Conservation (phyloP, 805 yeast species). For the Myxozyma geophila region DNA sequence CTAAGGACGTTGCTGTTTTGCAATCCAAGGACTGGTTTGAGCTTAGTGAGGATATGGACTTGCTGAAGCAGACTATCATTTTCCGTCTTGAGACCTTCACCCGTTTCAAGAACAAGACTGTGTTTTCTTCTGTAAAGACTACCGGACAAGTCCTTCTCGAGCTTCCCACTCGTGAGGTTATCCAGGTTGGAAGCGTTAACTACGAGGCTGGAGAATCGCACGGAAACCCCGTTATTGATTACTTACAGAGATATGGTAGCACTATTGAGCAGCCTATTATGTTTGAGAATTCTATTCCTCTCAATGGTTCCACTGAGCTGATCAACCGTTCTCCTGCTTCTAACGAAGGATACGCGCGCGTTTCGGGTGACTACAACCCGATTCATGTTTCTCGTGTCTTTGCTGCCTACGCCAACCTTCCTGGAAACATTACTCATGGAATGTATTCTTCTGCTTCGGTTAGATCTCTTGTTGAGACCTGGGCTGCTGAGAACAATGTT, state of each 20-base stretch:
- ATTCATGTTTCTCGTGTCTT: constrained; percentile 96
- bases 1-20: constrained; percentile 91
- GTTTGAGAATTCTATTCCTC: constrained; percentile 88
- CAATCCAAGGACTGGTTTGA: constrained; percentile 98
- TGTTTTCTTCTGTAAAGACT: constrained; percentile 80
- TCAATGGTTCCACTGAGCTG: constrained; percentile 57
- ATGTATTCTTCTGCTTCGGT: constrained; percentile 97
- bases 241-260: constrained; percentile 86
- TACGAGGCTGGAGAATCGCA: constrained; percentile 91
- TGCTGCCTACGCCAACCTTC: constrained; percentile 88
- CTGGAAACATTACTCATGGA: constrained; percentile 98
- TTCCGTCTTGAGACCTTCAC: constrained; percentile 88
- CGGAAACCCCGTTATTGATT: constrained; percentile 97
- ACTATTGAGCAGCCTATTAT: constrained; percentile 92
- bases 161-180: constrained; percentile 86
- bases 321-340: constrained; percentile 78
- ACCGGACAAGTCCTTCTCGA: constrained; percentile 85
- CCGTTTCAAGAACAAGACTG: constrained; percentile 73
- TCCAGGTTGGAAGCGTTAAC: constrained; percentile 79
- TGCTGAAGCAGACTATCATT: constrained; percentile 78
- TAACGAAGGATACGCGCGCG: constrained; percentile 94
- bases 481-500: constrained; percentile 98
- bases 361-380: constrained; percentile 98
- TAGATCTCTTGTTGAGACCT: constrained; percentile 92
- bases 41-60: constrained; percentile 67